These are phyloP conservation scores for Ormosia emarginata DNA, from an alignment of 306 rosid genomes.

Conservation along the genomic window DNA sequence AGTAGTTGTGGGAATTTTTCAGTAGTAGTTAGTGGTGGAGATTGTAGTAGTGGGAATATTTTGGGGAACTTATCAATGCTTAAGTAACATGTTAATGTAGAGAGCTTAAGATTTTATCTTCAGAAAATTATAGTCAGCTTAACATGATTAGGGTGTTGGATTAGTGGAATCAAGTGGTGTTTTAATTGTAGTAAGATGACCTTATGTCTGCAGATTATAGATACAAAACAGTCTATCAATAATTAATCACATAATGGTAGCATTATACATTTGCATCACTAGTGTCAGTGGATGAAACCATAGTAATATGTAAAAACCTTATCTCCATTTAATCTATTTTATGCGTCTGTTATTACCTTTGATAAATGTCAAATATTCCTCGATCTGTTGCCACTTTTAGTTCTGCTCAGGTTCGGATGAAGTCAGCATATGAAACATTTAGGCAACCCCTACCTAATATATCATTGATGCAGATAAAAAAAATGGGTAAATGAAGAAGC, in stretches of 20 bases:
- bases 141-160: slow-evolving; percentile 4
- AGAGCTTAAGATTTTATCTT: neutral
- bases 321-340: neutral
- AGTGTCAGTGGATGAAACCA: neutral
- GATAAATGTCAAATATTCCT: neutral
- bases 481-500: neutral
- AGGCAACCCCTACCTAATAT: neutral
- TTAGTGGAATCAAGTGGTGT: neutral
- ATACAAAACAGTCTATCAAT: neutral
- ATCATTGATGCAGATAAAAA: neutral
- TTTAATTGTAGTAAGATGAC: neutral
- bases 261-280: neutral
- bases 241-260: neutral
- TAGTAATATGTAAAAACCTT: neutral
- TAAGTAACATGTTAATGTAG: neutral
- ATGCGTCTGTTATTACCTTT: neutral
- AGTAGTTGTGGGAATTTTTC: neutral
- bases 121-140: neutral
- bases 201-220: neutral
- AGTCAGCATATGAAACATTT: neutral
- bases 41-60: neutral
- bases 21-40: neutral
- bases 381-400: neutral
- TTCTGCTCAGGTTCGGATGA: neutral
- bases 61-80: neutral